Base-by-base conservation (phyloP, 2,329 filamentous ascomycete species). In the Diaporthe helianthi region DNA sequence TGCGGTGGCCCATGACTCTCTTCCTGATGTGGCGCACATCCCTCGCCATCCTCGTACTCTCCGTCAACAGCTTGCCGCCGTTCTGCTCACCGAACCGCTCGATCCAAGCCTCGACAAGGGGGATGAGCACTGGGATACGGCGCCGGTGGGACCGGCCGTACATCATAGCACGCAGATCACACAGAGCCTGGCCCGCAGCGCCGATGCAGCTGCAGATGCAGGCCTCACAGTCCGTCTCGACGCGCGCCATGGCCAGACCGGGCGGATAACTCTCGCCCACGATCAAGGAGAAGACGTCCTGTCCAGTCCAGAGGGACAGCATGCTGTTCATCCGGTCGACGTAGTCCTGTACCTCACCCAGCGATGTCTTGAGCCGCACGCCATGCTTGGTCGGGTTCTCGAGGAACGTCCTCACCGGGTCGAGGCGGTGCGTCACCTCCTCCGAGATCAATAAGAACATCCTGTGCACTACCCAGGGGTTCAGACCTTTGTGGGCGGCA, bases 181-280 rank as follows among this genome's bases (percentile, higher is more conserved):
- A 74, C 2, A 89, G 75, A 1, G 82, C 72, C 19, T 78, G 74
- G 5, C 74, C 75, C 38, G 80, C 79, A 0, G 82, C 83, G 2
- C 86, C 86, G 0, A 89, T 74, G 3, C 79, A 78, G 1, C 84
- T 80, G 15, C 89, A 75, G 33, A 86, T 82, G 71, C 87, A 89
- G 1, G 85, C 86, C 73, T 87, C 83, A 71, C 87, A 89, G 17
- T 78, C 76, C 8, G 75, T 78, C 36, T 71, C 68, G 4, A 83
- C 76, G 13, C 71, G 60, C 8, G 71, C 73, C 44, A 79, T 73
- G 72, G 75, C 55, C 71, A 73, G 8, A 4, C 44, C 53, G 33
- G 36, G 53, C 29, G 52, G 68, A 54, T 74, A 72, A 1, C 71
- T 71, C 19, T 65, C 52, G 9, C 41, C 36, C 9, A 73, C 71